Base-by-base conservation (phyloP, 306 rosid genomes). In the Castanospermum australe region DNA sequence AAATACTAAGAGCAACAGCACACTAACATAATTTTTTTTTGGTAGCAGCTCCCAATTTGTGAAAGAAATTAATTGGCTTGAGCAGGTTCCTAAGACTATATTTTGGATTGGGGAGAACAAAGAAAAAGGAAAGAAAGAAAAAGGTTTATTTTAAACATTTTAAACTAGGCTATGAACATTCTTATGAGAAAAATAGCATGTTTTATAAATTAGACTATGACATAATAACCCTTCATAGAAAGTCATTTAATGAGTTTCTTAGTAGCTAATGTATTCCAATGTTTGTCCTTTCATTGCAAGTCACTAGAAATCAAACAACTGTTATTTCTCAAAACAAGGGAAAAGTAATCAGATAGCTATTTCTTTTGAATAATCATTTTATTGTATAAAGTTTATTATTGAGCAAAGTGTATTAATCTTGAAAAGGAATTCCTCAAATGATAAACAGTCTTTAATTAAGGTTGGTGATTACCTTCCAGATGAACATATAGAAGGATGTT, bases 401-500 rank as follows among this genome's bases (percentile, higher is more conserved):
- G 33, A 71, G 8, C 21, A 10, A 33, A n/a, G 6, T 52, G 11
- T 22, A 72, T 72, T 5, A 35, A 56, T 4, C 38, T 24, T 59
- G 33, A 15, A 10, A 10, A 28, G 5, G 10, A 41, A 8, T 17
- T 18, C 17, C 1, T 51, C 47, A 71, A 51, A 35, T 32, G 30
- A 28, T 24, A 59, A 11, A 42, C 48, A 42, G 4, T 44, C 13
- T n/a, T 13, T 60, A n/a, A 20, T 11, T 21, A 10, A 5, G 48
- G 63, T 47, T 36, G 20, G 20, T 44, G 21, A 24, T 71, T 84
- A 92, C 97, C 97, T 87, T 87, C 94, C 97, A 92, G 56, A 92
- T 85, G 62, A 92, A 88, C 93, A 92, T 85, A 82, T 92, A 90
- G 71, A 90, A 92, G 13, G 93, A 80, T 66, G 88, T 76, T 66